Evolutionary conservation across 208 protist genomes (phyloP), one percentile per base, ranked within the genome.

Genomic region (Trypanosoma theileri): DNA sequence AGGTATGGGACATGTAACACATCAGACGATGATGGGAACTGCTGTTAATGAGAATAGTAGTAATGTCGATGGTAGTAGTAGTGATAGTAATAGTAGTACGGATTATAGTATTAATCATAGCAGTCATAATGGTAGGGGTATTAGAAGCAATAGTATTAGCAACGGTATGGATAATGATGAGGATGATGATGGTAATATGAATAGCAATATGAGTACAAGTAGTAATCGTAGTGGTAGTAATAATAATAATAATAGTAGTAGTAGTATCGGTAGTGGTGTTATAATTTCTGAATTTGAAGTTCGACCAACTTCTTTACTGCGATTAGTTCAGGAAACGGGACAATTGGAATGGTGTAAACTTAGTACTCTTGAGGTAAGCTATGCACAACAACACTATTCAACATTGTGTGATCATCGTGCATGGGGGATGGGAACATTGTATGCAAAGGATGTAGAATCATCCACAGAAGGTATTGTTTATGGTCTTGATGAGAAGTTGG

Each of bases 301-400:
- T 46, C 66, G 70, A 0, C 40, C 41, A 42, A 16, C 35, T 16
- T 71, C 72, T n/a, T 7, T 77, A 19, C 17, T 62, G 24, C 59
- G 31, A 31, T 35, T 72, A 7, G 21, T 26, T 35, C 62, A 65
- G 3, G 44, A 46, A 24, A 24, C 54, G 14, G 31, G 26, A 3
- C 54, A 42, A 45, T 8, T 26, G 16, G 62, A 77, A 26, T 88
- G 82, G 82, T 79, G 74, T 46, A 65, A 28, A 26, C 46, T 89
- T 52, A 31, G 59, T 1, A 59, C 77, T 0, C 67, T 68, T 19
- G 86, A 93, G 55, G 22, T 93, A 6, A 78, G 82, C 45, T 93
- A 93, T 64, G 83, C 84, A 0, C 66, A 70, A 35, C 74, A 80
- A 57, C 88, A 93, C 57, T 85, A 82, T 79, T 22, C 13, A 12